Evolutionary conservation across 306 rosid genomes (phyloP), one percentile per base, ranked within the genome.

Genomic region (Nissolia schottii): DNA sequence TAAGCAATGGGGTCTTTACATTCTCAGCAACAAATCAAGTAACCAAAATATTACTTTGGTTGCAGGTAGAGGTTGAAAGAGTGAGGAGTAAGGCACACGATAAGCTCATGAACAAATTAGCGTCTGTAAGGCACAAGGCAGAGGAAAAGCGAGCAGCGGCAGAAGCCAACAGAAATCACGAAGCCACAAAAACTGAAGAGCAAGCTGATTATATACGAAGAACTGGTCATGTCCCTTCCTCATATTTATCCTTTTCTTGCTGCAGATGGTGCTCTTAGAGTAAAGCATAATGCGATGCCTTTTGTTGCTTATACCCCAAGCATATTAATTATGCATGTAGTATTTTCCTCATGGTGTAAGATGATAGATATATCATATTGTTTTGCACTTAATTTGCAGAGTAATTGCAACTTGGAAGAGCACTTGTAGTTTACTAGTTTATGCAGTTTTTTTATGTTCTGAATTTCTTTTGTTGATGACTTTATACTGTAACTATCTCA

Each of bases 31-130:
- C 23, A 32, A 24, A 20, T 50, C 2, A 23, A 16, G 55, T 46
- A 14, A 51, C 25, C 1, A 34, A 15, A 72, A 20, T 49, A 29
- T 23, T 31, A 3, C 12, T 62, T 55, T 70, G 72, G 7, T 78
- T 85, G 77, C 90, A 93, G 98, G 98, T 93, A 18, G 96, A 91
- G 59, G 92, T 93, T 49, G 98, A 93, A 73, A 87, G 87, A 77
- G 82, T 91, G 78, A 68, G 87, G 55, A 91, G 92, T 22, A 87
- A 71, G 32, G 87, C 94, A 13, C 96, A 93, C 2, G 90, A 85
- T 67, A 91, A 77, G 91, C 90, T 91, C 37, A 83, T 86, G 94
- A 91, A 89, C 28, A 93, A 91, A 80, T 66, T 93, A 56, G 97
- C 98, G 20, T 79, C 84, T 22, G 91, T 88, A 20, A 87, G 90